Base-by-base conservation (phyloP, 2,329 filamentous ascomycete genomes). In the Cercospora brassicicola region DNA sequence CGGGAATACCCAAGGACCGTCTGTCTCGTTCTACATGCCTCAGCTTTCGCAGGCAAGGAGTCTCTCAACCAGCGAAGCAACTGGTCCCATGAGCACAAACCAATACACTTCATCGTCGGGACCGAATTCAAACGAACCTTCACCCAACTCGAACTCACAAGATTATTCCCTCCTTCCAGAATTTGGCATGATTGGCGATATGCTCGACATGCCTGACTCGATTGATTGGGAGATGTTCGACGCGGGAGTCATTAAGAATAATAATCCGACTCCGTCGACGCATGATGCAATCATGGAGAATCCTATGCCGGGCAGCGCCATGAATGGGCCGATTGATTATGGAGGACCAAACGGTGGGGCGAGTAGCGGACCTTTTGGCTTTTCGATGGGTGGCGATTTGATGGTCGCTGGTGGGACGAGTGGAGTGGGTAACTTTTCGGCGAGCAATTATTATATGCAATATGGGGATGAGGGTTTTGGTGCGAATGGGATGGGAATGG, bases 171-270 rank as follows among this genome's bases (percentile, higher is more conserved):
- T 31, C 18, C 33, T 57, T 4, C 45, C 70, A 6, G 76, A 78
- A 45, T 75, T 76, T 60, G 69, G 71, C 26, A 71, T 73, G 39
- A 73, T 78, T 8, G 75, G 72, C 33, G 69, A 76, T 39, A 77
- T 78, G 75, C 72, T 78, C 33, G 75, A 77, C 55, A 62, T 72
- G 23, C 64, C 68, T 3, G 66, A 56, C 23, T 70, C 74, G 23
- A 71, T 78, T n/a, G 72, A 78, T 55, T 78, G 76, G 76, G 75
- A 77, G 62, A 73, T 72, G 66, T 76, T 73, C 60, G 73, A 74
- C 62, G 62, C 68, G 2, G 71, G 70, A 7, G 65, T 74, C 10
- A 69, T 36, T 18, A 69, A 71, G 65, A 67, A 64, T 9, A 42
- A 56, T 1, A 62, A 67, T 4, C 18, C 48, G 1, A 61, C 56